Evolutionary conservation across 306 rosid species (phyloP), one percentile per base, ranked within the genome.

Genomic region (Prosopis cineraria): DNA sequence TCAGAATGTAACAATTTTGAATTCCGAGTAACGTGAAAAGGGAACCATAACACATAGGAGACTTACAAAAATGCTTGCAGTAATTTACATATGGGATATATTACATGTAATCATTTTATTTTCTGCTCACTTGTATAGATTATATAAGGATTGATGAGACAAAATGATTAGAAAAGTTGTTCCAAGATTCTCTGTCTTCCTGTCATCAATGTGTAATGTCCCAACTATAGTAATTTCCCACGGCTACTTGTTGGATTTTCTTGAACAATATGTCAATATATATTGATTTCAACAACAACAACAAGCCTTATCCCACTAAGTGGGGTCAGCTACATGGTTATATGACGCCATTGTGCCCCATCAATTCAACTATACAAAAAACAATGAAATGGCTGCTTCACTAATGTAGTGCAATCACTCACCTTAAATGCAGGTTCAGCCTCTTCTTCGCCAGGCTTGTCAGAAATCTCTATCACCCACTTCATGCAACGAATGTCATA

Each of bases 391-490:
- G 24, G 34, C 39, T 75, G 41, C 44, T 79, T 74, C 64, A 33
- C 58, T 68, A 60, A 63, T 29, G 74, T 20, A 16, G 14, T 44
- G 53, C 47, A 74, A 84, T 47, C 75, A 83, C 77, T 89, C 84
- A 85, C 98, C 98, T 95, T 95, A 86, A 95, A 95, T 59, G 98
- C 96, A 83, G 98, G 97, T 79, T 95, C 88, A 52, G 90, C 77
- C 83, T 95, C 98, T 83, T 89, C 90, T 79, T 87, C 86, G 52
- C 98, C 98, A 1, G 98, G 93, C 87, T 88, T 92, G 90, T 95
- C 97, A 72, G 98, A 92, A 85, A 95, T 92, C 90, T 95, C 98
- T 72, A 95, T 95, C 67, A 87, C 98, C 98, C 90, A 92, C 98
- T 95, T 76, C 76, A 77, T 22, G 62, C 45, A 82, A 80, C 45